Percentiles rank a stretch among this genome's conserved stretches.
phyloP scores from a whole-genome alignment of 2,329 filamentous ascomycete species.

The Colletotrichum godetiae region DNA sequence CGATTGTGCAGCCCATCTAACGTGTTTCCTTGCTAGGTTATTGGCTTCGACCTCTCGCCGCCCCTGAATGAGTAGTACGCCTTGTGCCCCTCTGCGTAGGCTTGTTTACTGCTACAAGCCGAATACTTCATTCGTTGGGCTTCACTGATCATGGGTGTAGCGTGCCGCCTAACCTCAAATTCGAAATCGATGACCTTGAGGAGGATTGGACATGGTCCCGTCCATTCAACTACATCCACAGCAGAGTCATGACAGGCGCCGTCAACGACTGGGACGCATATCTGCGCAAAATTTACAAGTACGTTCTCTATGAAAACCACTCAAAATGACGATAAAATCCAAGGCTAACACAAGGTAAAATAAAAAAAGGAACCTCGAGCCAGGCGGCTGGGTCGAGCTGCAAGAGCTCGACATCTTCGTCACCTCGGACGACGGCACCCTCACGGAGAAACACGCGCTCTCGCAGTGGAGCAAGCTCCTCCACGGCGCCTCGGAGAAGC shows the following conservation, averaged over 20 bases:
- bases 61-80: conserved; percentile 71
- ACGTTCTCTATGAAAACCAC: too few relatives aligned
- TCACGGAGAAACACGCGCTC: conserved; percentile 49
- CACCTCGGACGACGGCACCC: conserved; percentile 57
- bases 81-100: not conserved
- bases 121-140: not conserved
- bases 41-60: conserved; percentile 74
- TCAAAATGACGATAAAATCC: too few relatives aligned
- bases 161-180: conserved; percentile 51
- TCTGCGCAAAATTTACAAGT: conserved; percentile 61
- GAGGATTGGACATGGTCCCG: conserved; percentile 63
- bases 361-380: conserved; percentile 51
- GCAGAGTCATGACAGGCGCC: conserved; percentile 59
- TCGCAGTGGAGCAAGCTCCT: conserved; percentile 37
- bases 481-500: conserved; percentile 25
- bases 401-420: conserved; percentile 56
- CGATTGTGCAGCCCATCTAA: not conserved
- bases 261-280: conserved; percentile 60
- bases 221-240: conserved; percentile 66
- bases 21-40: conserved; percentile 48
- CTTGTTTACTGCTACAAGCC: not conserved
- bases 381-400: conserved; percentile 65
- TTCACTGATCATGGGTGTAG: not conserved
- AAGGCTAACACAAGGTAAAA: too few relatives aligned
- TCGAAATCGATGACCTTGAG: conserved; percentile 52